phyloP scores from a whole-genome alignment of 2,329 filamentous ascomycete genomes.

The Daldinia sp. region DNA sequence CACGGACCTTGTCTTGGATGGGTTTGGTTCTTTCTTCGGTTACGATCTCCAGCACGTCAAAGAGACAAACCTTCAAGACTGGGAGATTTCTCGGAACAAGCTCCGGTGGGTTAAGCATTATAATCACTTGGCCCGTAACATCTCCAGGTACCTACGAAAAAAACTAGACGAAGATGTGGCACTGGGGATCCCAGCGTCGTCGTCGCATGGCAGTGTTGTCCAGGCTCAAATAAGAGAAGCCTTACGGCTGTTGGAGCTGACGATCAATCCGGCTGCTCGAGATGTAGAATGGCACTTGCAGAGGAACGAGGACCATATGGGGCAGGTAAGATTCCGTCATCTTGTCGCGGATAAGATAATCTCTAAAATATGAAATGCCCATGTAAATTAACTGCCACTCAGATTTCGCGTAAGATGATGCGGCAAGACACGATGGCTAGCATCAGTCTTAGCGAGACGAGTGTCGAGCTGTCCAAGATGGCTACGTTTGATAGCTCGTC shows the following conservation, averaged over 20 bases:
- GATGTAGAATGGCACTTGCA: conserved; percentile 9
- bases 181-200: not conserved
- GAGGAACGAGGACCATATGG: conserved; percentile 4
- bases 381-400: no score
- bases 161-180: not conserved
- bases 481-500: conserved; percentile 23
- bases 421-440: conserved; percentile 14
- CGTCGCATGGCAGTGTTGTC: not conserved
- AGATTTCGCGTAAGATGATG: conserved; percentile 14
- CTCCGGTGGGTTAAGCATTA: not conserved
- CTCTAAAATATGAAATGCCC: not conserved
- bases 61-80: not conserved
- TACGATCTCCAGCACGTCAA: not conserved
- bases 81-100: not conserved
- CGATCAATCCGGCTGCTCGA: not conserved
- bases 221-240: conserved; percentile 4
- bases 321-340: conserved; percentile 1
- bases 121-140: not conserved
- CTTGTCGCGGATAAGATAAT: no score
- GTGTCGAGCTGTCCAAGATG: conserved; percentile 20
- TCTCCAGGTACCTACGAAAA: conserved; percentile 2
- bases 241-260: conserved; percentile 1
- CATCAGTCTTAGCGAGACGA: not conserved
- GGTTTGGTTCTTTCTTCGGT: not conserved
- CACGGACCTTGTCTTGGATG: not conserved